Conservation (phyloP, 78 protist species). For the Dictyostelium citrinum region DNA sequence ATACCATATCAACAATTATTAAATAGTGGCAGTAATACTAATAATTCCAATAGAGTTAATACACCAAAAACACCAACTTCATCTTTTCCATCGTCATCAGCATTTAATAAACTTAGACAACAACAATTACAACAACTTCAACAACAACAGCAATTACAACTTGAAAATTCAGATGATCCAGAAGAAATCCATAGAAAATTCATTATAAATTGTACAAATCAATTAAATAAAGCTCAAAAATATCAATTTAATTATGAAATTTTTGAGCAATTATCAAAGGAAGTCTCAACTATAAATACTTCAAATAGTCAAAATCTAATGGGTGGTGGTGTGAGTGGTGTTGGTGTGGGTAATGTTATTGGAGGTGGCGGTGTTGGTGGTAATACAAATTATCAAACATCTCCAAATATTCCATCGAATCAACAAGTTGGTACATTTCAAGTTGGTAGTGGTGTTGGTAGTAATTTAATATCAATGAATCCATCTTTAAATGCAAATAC, state of each 20-base stretch:
- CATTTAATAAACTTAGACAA: not conserved
- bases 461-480: not conserved
- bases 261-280: conserved; percentile 39
- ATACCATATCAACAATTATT: not conserved
- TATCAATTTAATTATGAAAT: conserved; percentile 43
- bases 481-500: not conserved
- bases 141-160: not conserved
- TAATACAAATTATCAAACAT: not conserved
- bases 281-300: not conserved
- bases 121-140: not conserved
- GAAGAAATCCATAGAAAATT: not conserved
- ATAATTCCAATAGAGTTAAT: not conserved
- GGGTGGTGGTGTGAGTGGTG: not conserved
- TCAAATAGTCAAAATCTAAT: not conserved
- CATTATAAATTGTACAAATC: conserved; percentile 34
- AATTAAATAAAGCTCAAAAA: conserved; percentile 60
- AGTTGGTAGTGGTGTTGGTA: not conserved
- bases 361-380: not conserved
- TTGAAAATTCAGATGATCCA: not conserved
- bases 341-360: not conserved
- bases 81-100: conserved; percentile 1
- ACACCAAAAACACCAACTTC: conserved; percentile 9
- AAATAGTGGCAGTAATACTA: not conserved
- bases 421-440: not conserved
- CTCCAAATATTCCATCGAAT: not conserved